phyloP scores from a whole-genome alignment of 345 rosid genomes.

The Abelmoschus esculentus region DNA sequence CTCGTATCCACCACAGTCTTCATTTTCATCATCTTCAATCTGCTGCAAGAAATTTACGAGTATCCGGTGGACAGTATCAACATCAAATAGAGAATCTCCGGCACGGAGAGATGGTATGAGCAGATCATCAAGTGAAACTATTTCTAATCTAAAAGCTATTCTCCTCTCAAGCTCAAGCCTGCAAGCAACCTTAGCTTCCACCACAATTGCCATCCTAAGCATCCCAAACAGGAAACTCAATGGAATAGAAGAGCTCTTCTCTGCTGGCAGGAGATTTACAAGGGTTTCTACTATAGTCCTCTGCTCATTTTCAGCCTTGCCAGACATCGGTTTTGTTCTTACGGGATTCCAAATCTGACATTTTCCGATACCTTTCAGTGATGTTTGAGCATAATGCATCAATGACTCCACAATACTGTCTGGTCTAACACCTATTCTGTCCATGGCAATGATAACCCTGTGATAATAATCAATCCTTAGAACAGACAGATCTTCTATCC shows the following conservation, averaged over 20 bases:
- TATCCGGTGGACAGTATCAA: constrained; percentile 65
- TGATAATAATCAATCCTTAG: constrained; percentile 51
- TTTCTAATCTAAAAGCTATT: constrained; percentile 54
- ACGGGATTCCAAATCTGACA: constrained; percentile 45
- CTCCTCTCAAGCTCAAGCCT: constrained; percentile 66
- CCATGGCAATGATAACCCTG: constrained; percentile 55
- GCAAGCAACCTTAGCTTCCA: constrained; percentile 42
- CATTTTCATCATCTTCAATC: constrained; percentile 60
- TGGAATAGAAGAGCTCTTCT: constrained; percentile 39
- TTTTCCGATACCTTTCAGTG: constrained; percentile 52
- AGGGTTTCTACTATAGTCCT: constrained; percentile 54
- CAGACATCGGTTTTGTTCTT: constrained; percentile 28
- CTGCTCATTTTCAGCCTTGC: constrained; percentile 37
- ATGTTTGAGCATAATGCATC: constrained; percentile 67
- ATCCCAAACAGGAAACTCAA: constrained; percentile 70
- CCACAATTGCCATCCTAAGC: constrained; percentile 51
- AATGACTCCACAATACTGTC: constrained; percentile 56
- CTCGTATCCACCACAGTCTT: constrained; percentile 34
- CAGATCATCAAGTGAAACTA: constrained; percentile 62
- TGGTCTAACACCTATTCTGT: constrained; percentile 41
- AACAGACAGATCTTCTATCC: constrained; percentile 70
- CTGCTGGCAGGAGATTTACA: constrained; percentile 51
- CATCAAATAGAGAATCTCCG: constrained; percentile 66
- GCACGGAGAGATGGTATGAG: constrained; percentile 62
- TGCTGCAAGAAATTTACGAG: constrained; percentile 52